phyloP scores from a whole-genome alignment of 345 rosid species.

The Bruguiera sexangula region DNA sequence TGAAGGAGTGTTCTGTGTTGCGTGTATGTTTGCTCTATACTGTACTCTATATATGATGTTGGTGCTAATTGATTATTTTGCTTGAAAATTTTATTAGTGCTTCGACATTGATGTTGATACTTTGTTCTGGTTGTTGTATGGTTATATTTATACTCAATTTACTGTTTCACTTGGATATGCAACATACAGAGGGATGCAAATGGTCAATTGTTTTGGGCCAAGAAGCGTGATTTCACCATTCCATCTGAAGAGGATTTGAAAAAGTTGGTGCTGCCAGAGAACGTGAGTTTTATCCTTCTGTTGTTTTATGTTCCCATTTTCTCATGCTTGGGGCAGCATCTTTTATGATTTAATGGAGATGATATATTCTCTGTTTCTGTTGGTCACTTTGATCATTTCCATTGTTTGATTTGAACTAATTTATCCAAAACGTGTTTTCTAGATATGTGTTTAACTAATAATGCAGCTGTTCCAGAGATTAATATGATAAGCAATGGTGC shows the following conservation, averaged over 20 bases:
- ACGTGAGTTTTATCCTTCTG: slow-evolving; percentile 49
- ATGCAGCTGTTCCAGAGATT: too few relatives aligned
- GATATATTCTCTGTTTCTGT: too few relatives aligned
- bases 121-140: slow-evolving; percentile 2
- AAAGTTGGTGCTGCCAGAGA: slow-evolving; percentile 79
- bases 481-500: too few relatives aligned
- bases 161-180: slow-evolving; percentile 25
- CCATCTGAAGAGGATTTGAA: slow-evolving; percentile 84
- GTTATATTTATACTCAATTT: slow-evolving; percentile 16
- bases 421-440: too few relatives aligned
- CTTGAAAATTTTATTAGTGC: not conserved
- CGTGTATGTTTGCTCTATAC: slow-evolving; percentile 44
- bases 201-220: slow-evolving; percentile 68
- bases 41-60: not conserved
- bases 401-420: too few relatives aligned
- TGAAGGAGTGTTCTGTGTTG: slow-evolving; percentile 65
- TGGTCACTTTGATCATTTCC: too few relatives aligned
- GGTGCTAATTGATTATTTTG: not conserved
- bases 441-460: too few relatives aligned
- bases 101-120: not conserved
- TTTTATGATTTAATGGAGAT: too few relatives aligned
- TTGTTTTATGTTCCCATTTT: not conserved
- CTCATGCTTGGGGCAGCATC: not conserved
- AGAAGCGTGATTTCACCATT: slow-evolving; percentile 55
- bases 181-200: slow-evolving; percentile 58